Conservation (phyloP, 1,284 basidiomycete genomes). For the Veloboletus limbatus region DNA sequence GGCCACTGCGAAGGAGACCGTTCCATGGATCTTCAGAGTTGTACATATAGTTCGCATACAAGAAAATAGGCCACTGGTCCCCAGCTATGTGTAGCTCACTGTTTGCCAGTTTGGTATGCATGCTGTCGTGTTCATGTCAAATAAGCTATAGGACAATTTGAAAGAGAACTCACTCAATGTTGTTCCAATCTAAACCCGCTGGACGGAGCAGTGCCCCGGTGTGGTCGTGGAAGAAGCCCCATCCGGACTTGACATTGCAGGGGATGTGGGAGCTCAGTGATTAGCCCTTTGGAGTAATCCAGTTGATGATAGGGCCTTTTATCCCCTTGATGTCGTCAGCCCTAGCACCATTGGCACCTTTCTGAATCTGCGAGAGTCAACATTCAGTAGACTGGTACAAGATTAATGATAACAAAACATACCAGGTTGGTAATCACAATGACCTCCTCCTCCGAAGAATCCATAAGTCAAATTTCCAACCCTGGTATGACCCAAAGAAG, state of each 20-base stretch:
- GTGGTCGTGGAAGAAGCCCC: background rate
- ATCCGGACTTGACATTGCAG: background rate
- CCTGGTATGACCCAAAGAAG: no score
- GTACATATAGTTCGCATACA: background rate
- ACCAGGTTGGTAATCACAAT: no score
- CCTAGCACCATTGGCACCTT: conserved; percentile 8
- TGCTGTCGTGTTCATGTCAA: background rate
- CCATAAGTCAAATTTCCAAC: no score
- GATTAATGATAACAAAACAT: no score
- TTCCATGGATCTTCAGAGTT: background rate
- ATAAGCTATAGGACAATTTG: no score
- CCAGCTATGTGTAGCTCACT: background rate
- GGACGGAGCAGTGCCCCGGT: background rate
- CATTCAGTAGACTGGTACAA: no score
- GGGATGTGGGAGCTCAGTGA: background rate
- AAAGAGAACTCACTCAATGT: background rate
- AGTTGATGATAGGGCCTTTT: background rate
- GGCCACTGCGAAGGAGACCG: background rate
- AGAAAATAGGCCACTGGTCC: background rate
- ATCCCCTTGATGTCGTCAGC: conserved; percentile 13
- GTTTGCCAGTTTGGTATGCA: background rate
- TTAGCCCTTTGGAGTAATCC: background rate
- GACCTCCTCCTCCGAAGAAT: no score
- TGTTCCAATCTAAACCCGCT: background rate
- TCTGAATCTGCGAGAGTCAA: conserved; percentile 19